Percentiles rank a stretch among this genome's conserved stretches.
phyloP scores from a whole-genome alignment of 495 filamentous ascomycete species.

The Alectoria sarmentosa region DNA sequence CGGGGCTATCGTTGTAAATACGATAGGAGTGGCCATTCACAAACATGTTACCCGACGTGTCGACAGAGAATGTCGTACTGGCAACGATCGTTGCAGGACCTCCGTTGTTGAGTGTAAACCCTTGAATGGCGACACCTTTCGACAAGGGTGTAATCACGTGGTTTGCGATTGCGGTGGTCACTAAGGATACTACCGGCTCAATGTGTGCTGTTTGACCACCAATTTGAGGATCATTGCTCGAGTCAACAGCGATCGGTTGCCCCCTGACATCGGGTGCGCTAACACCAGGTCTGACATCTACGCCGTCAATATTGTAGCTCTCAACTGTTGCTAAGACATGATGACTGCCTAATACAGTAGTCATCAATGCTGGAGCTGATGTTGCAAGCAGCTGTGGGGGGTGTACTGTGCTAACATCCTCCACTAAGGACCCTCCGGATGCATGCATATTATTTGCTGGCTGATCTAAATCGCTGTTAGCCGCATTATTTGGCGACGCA shows the following conservation, averaged over 20 bases:
- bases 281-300: background rate
- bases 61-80: background rate
- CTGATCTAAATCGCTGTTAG: background rate
- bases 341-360: background rate
- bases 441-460: background rate
- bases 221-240: background rate
- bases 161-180: background rate
- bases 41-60: background rate
- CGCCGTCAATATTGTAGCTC: background rate
- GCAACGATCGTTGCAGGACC: background rate
- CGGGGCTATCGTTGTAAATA: background rate
- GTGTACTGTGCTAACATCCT: background rate
- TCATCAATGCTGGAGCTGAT: background rate
- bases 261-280: background rate
- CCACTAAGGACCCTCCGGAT: background rate
- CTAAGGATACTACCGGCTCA: background rate
- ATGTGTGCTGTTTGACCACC: background rate
- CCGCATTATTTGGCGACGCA: background rate
- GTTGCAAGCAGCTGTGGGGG: background rate
- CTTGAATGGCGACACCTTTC: background rate
- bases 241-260: background rate
- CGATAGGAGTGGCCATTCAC: background rate
- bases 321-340: background rate
- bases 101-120: background rate
- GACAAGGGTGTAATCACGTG: background rate